Percentiles rank a stretch among this genome's conserved stretches.
These are phyloP conservation scores for Crithidia acanthocephali DNA, from an alignment of 208 protist species.

Conservation along the genomic window DNA sequence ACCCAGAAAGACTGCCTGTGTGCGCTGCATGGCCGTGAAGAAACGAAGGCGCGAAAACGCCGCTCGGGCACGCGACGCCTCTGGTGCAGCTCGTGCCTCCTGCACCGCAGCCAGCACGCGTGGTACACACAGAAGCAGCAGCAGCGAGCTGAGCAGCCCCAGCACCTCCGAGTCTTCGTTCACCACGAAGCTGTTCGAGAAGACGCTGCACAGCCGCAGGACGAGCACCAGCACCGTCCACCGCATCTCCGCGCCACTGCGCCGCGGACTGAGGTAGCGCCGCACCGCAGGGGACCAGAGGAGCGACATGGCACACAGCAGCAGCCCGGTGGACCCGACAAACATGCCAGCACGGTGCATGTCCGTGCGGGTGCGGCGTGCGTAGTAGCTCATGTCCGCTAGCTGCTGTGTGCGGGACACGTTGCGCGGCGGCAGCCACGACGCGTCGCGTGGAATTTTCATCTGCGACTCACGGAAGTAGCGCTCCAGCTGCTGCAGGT, in stretches of 20 bases:
- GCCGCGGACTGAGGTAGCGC: constrained; percentile 1
- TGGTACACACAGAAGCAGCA: constrained; percentile 31
- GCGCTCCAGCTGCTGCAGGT: constrained; percentile 48
- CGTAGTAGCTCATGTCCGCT: constrained; percentile 56
- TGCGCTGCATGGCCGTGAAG: not conserved
- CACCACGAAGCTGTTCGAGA: constrained; percentile 83
- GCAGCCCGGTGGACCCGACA: constrained; percentile 41
- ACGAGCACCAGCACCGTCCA: constrained; percentile 49
- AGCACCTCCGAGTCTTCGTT: constrained; percentile 69
- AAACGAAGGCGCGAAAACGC: not conserved
- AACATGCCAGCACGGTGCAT: constrained; percentile 59
- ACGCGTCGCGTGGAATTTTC: constrained; percentile 22
- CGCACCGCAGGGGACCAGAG: constrained; percentile 42
- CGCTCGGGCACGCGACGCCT: not conserved
- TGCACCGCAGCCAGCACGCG: constrained; percentile 7
- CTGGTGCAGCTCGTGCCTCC: not conserved
- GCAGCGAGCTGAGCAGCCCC: constrained; percentile 33
- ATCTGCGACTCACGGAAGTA: constrained; percentile 47
- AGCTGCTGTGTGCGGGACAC: constrained; percentile 31
- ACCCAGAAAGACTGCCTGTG: constrained; percentile 12
- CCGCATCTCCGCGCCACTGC: constrained; percentile 27
- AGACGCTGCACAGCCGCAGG: constrained; percentile 49
- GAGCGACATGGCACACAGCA: constrained; percentile 49
- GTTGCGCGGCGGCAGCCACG: constrained; percentile 9
- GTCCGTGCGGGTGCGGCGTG: constrained; percentile 47